Evolutionary conservation across 768 basidiomycete genomes (phyloP).

Genomic region (Gloeopeniophorella convolvens): DNA sequence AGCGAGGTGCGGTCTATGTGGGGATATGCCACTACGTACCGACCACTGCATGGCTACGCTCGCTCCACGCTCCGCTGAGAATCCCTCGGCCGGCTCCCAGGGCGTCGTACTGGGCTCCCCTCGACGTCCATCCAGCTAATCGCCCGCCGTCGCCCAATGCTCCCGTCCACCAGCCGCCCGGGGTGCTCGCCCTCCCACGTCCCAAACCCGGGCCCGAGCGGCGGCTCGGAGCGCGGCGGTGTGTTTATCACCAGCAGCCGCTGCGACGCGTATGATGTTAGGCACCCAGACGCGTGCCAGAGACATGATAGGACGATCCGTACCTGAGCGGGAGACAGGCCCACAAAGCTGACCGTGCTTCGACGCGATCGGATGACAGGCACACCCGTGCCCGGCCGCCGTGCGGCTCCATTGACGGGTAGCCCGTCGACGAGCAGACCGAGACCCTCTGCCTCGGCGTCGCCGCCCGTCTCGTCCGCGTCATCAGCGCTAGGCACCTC

Average conservation of each 20-base stretch:
- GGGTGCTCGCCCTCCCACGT: slow-evolving; percentile 4
- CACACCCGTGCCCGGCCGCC: slow-evolving; percentile 25
- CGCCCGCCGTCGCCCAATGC: slow-evolving; percentile 11
- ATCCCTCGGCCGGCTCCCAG: background rate
- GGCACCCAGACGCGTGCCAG: background rate
- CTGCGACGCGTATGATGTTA: slow-evolving; percentile 26
- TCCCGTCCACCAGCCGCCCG: slow-evolving; percentile 1
- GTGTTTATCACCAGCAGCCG: slow-evolving; percentile 62
- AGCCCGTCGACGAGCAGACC: slow-evolving; percentile 21
- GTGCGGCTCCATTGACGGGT: slow-evolving; percentile 19
- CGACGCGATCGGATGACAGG: slow-evolving; percentile 45
- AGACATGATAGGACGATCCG: slow-evolving; percentile 13
- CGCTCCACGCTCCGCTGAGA: slow-evolving; percentile 13
- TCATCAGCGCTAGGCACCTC: slow-evolving; percentile 19
- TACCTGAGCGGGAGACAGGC: slow-evolving; percentile 72
- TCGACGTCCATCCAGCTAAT: slow-evolving; percentile 3
- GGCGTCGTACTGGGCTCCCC: slow-evolving; percentile 2
- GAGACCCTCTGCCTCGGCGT: slow-evolving; percentile 26
- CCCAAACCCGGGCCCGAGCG: slow-evolving; percentile 6
- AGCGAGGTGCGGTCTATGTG: too few species aligned
- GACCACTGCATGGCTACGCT: background rate
- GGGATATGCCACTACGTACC: background rate
- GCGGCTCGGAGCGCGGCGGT: slow-evolving; percentile 45
- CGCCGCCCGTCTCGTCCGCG: slow-evolving; percentile 26
- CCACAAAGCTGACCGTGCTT: slow-evolving; percentile 56